Evolutionary conservation across 2,329 filamentous ascomycete genomes (phyloP), one percentile per base, ranked within the genome.

Genomic region (Pseudocercospora musae): DNA sequence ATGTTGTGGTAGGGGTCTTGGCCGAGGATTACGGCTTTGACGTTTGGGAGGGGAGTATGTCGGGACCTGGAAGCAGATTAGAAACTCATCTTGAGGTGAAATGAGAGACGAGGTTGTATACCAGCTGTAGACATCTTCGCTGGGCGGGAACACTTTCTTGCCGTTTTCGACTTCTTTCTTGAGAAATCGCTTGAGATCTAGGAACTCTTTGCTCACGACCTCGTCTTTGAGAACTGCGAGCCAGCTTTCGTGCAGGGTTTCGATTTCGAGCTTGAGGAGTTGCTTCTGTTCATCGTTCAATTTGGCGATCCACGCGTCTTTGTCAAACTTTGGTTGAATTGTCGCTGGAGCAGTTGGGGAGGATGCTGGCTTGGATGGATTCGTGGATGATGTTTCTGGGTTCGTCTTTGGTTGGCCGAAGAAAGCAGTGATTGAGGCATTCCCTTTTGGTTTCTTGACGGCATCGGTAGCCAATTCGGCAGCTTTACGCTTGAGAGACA

Each of bases 1-100:
- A 87, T 77, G 76, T 96, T 96, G 81, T 99, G 95, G 77, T 99
- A 99, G 2, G 95, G 95, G 75, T 99, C 95, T 80, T 99, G 95
- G 68, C 95, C 95, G 59, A 98, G 78, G 73, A 99, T 92, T 64
- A 99, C 93, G 61, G 90, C 90, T 77, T 96, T 96, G 76, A 98
- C 93, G 13, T 84, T 89, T 79, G 89, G 81, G 70, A 99, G 88
- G 7, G 95, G 93, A 0, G 94, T 97, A 76, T 96, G 90, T 25
- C 92, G 90, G 64, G 94, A 97, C 94, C 94, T 97, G 62, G 40
- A 46, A 58, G 60, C 62, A 49, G 52, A 54, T 53, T 54, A 53
- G 52, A 27, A 13, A 20, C 46, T 11, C 58, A 27, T 29, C 53
- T 13, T 29, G 25, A 31, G 23, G 23, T 9, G 23, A 11, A 18